These are phyloP conservation scores for Pharus latifolius DNA, from an alignment of 176 grass and related monocot species.

Conservation along the genomic window DNA sequence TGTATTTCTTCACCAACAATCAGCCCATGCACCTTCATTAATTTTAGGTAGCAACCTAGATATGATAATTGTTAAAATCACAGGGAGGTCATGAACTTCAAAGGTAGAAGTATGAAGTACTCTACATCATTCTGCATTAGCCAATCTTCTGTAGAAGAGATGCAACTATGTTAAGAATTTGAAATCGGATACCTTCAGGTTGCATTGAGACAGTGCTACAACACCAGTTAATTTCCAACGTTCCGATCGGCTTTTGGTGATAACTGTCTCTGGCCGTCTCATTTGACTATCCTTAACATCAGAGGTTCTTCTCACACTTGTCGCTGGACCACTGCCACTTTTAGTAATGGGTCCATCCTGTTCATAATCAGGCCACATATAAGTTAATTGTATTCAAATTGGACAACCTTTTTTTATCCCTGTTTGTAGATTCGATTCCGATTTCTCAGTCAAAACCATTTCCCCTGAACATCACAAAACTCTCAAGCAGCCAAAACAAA, in stretches of 20 bases:
- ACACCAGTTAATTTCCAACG: conserved; percentile 75
- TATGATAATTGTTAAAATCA: background rate
- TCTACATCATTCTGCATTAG: background rate
- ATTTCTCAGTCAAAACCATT: background rate
- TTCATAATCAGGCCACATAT: background rate
- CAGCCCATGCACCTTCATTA: background rate
- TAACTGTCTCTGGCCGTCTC: conserved; percentile 17
- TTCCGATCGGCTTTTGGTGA: conserved; percentile 49
- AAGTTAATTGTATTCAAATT: background rate
- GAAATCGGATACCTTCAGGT: conserved; percentile 55
- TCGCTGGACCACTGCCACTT: conserved; percentile 13
- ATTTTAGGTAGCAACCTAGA: background rate
- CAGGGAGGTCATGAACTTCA: background rate
- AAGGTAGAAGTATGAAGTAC: background rate
- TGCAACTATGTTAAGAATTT: background rate
- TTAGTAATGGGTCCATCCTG: conserved; percentile 85
- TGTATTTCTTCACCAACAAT: background rate
- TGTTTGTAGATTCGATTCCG: background rate
- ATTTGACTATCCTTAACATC: conserved; percentile 28
- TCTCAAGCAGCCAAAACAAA: background rate
- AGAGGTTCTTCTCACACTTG: conserved; percentile 24
- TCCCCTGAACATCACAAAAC: background rate
- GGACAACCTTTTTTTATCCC: background rate
- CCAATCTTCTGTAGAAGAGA: background rate
- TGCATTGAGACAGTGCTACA: conserved; percentile 52